phyloP scores from a whole-genome alignment of 441 rosid genomes.

The Erodium trifolium region DNA sequence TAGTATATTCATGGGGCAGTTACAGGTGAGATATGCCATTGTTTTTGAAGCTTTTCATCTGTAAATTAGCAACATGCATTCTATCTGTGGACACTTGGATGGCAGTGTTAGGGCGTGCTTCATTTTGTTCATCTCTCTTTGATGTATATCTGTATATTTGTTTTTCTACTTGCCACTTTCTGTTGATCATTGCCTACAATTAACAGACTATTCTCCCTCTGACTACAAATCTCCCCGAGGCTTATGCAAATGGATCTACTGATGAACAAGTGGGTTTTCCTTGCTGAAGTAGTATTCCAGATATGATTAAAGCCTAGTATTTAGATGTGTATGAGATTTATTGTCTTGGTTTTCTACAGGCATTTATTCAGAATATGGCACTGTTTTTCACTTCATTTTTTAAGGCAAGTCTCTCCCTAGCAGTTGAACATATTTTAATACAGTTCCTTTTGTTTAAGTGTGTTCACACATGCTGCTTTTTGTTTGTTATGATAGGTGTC shows the following conservation, averaged over 20 bases:
- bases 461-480: background rate
- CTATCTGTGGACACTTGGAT: background rate
- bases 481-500: background rate
- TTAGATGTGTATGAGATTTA: constrained; percentile 4
- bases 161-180: constrained; percentile 9
- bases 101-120: background rate
- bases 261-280: constrained; percentile 76
- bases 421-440: background rate
- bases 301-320: constrained; percentile 1
- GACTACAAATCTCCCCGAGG: constrained; percentile 82
- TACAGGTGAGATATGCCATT: constrained; percentile 44
- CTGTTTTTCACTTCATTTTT: constrained; percentile 91
- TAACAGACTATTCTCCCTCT: constrained; percentile 79
- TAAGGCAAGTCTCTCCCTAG: constrained; percentile 45
- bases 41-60: background rate
- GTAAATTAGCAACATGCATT: background rate
- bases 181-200: constrained; percentile 8
- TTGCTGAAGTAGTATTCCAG: constrained; percentile 14
- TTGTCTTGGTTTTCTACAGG: constrained; percentile 41
- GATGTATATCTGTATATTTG: background rate
- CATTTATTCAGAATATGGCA: constrained; percentile 96
- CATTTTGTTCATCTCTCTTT: background rate
- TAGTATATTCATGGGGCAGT: constrained; percentile 65
- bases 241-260: constrained; percentile 71
- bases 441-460: background rate